A percentile compares a stretch with the other conserved stretches of the same genome.
Evolutionary conservation across 2,329 filamentous ascomycete species (phyloP).

Genomic region (Xenosphaeropsis pyriputrescens): DNA sequence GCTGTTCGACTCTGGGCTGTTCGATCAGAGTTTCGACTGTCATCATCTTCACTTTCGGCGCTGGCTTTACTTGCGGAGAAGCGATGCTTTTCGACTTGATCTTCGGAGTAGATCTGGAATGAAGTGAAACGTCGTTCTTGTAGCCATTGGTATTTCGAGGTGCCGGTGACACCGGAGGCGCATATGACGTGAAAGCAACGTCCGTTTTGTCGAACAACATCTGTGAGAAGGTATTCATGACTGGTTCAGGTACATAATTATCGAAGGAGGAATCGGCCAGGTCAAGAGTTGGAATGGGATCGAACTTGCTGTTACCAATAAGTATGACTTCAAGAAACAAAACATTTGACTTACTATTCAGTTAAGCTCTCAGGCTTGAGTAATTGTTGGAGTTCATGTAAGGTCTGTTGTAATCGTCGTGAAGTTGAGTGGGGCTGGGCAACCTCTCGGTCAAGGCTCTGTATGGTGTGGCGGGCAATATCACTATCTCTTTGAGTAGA

Average conservation of each 20-base stretch:
- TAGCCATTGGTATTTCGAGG: constrained; percentile 1
- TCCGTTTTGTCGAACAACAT: constrained; percentile 16
- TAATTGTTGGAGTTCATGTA: constrained; percentile 62
- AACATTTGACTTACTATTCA: constrained; percentile 25
- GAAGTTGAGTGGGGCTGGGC: constrained; percentile 40
- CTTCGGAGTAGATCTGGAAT: no score
- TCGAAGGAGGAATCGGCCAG: background rate
- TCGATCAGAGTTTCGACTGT: no score
- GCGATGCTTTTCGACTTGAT: no score
- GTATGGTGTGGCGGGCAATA: constrained; percentile 36
- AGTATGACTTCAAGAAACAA: no score
- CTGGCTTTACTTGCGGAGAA: no score
- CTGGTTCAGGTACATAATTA: constrained; percentile 5
- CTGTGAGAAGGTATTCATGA: constrained; percentile 16
- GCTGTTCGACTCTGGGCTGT: no score
- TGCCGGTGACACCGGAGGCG: constrained; percentile 8
- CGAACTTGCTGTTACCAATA: background rate
- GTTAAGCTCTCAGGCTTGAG: constrained; percentile 58
- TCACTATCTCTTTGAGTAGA: constrained; percentile 35
- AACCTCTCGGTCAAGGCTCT: constrained; percentile 59
- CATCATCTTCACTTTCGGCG: no score
- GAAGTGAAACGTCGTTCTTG: background rate
- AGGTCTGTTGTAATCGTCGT: constrained; percentile 52
- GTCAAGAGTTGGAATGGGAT: constrained; percentile 9
- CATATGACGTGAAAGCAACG: constrained; percentile 11